These are phyloP conservation scores for Oryza glumipatula DNA, from an alignment of 176 grass and related monocot species.

Conservation along the genomic window DNA sequence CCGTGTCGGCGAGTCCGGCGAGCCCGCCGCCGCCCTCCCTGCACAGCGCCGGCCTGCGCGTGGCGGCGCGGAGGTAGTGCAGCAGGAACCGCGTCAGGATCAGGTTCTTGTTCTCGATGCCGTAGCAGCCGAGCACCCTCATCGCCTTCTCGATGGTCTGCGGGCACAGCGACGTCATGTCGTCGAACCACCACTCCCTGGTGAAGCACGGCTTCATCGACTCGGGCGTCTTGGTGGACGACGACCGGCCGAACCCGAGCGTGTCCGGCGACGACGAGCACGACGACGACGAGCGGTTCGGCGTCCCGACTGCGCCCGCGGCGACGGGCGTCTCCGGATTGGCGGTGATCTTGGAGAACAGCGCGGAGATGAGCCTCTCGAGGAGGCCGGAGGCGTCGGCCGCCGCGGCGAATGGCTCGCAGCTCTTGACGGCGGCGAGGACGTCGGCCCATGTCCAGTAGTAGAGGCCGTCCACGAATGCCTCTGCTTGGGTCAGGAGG, in stretches of 20 bases:
- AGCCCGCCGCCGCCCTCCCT: constrained; percentile 21
- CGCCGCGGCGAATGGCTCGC: constrained; percentile 51
- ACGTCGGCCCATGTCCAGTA: constrained; percentile 84
- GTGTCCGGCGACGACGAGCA: constrained; percentile 76
- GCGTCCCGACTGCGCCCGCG: constrained; percentile 21
- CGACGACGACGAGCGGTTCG: constrained; percentile 62
- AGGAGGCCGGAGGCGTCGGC: constrained; percentile 53
- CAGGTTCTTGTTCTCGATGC: constrained; percentile 84
- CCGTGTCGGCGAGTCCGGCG: constrained; percentile 77
- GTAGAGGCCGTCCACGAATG: constrained; percentile 68
- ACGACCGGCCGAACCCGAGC: constrained; percentile 48
- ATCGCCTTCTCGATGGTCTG: constrained; percentile 72
- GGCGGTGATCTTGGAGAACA: constrained; percentile 72
- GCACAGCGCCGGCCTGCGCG: constrained; percentile 26
- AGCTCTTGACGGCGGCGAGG: constrained; percentile 62
- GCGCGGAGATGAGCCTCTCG: constrained; percentile 61
- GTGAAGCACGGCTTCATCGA: constrained; percentile 58
- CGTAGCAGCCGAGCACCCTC: constrained; percentile 70
- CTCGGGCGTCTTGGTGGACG: constrained; percentile 69
- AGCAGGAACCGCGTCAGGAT: constrained; percentile 80
- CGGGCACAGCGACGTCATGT: constrained; percentile 65
- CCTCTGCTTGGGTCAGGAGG: constrained; percentile 64
- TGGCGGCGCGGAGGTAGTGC: constrained; percentile 71
- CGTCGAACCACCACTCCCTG: constrained; percentile 93
- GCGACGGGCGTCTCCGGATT: constrained; percentile 47